These are phyloP conservation scores for Naumovozyma castellii DNA, from an alignment of 805 yeast genomes.

Conservation along the genomic window DNA sequence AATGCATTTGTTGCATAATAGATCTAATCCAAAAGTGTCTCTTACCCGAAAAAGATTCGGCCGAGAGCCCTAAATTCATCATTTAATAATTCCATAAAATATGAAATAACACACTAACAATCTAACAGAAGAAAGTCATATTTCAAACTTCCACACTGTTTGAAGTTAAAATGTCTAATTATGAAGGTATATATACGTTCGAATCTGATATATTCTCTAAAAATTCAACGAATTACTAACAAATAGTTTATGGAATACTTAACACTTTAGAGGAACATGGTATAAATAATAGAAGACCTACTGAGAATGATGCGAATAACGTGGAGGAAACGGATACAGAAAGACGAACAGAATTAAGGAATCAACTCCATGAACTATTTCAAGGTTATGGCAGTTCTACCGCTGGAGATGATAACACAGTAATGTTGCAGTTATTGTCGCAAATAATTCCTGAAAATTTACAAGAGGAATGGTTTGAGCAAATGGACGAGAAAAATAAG, in stretches of 20 bases:
- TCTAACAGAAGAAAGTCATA: too few relatives aligned
- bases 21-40: too few relatives aligned
- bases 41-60: too few relatives aligned
- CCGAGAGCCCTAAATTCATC: too few relatives aligned
- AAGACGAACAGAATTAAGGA: slow-evolving; percentile 16
- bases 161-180: slow-evolving; percentile 31
- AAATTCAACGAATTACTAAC: slow-evolving; percentile 2
- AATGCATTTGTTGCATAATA: too few relatives aligned
- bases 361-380: slow-evolving; percentile 16
- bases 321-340: slow-evolving; percentile 4
- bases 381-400: slow-evolving; percentile 10
- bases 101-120: too few relatives aligned
- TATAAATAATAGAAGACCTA: slow-evolving; percentile 2
- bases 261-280: slow-evolving; percentile 25
- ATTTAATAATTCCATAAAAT: too few relatives aligned
- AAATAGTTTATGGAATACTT: background rate
- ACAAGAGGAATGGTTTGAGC: slow-evolving; percentile 24
- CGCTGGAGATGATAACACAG: slow-evolving; percentile 7
- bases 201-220: background rate
- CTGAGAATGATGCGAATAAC: slow-evolving; percentile 3
- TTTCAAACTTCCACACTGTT: too few relatives aligned
- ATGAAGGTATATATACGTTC: slow-evolving; percentile 25
- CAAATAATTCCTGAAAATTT: slow-evolving; percentile 19
- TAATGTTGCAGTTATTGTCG: slow-evolving; percentile 11
- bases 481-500: slow-evolving; percentile 16